Conservation (phyloP, 164 flowering plant genomes). For the Annona cherimola region DNA sequence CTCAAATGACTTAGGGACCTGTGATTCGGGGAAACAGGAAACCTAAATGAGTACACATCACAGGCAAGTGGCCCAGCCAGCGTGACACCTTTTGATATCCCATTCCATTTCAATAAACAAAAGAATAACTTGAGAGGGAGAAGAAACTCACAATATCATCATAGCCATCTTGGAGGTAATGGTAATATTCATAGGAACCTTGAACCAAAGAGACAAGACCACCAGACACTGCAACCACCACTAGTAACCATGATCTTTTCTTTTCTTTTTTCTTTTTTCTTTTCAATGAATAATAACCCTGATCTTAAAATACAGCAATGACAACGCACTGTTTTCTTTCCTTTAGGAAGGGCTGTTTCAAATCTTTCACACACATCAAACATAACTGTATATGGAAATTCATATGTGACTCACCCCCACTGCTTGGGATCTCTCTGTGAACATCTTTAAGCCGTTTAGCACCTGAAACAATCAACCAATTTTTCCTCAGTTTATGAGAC, state of each 20-base stretch:
- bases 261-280: too few relatives aligned
- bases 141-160: conserved; percentile 73
- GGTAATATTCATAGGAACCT: conserved; percentile 92
- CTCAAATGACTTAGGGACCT: too few relatives aligned
- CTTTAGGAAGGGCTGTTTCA: not conserved
- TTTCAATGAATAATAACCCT: not conserved
- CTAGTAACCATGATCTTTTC: not conserved
- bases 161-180: conserved; percentile 87
- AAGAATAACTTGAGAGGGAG: conserved; percentile 1
- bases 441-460: conserved; percentile 74
- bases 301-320: not conserved
- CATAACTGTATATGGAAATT: not conserved
- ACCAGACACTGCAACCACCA: conserved; percentile 59
- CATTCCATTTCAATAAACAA: not conserved
- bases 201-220: conserved; percentile 65
- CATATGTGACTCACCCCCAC: conserved; percentile 62
- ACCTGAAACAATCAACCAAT: conserved; percentile 36
- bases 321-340: not conserved
- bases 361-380: not conserved
- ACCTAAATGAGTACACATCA: too few relatives aligned
- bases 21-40: too few relatives aligned
- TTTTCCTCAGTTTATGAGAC: conserved; percentile 1
- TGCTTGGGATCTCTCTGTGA: conserved; percentile 67
- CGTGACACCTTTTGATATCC: too few relatives aligned
- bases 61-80: too few relatives aligned